Conservation (phyloP, 2,329 filamentous ascomycete genomes). For the Aureobasidium uvarum region DNA sequence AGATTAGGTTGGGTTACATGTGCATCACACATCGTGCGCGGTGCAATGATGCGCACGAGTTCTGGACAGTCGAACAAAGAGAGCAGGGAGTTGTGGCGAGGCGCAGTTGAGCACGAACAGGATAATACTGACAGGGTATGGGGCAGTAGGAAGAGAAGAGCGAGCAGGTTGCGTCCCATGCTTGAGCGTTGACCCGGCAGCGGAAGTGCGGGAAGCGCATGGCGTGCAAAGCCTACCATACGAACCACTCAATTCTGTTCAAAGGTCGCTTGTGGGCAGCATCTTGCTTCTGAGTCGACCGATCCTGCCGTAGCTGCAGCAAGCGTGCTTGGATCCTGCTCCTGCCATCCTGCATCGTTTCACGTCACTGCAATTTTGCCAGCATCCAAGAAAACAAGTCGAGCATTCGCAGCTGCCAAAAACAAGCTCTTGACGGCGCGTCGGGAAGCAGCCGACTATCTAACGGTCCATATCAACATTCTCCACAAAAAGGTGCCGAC, state of each 20-base stretch:
- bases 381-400: not conserved
- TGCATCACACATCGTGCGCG: not conserved
- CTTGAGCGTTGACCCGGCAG: conserved; percentile 17
- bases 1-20: conserved; percentile 23
- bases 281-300: conserved; percentile 7
- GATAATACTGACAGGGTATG: conserved; percentile 6
- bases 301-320: conserved; percentile 8
- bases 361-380: not conserved
- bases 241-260: not conserved
- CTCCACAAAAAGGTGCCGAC: conserved; percentile 23
- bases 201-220: conserved; percentile 14
- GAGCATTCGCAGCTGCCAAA: not conserved
- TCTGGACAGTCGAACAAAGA: conserved; percentile 4
- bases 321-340: not conserved
- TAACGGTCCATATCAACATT: conserved; percentile 21
- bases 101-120: conserved; percentile 6
- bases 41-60: not conserved
- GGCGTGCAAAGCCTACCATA: conserved; percentile 10
- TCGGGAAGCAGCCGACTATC: conserved; percentile 14
- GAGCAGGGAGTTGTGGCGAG: not conserved
- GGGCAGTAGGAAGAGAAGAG: not conserved
- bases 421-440: conserved; percentile 21
- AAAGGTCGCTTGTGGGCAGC: conserved; percentile 7
- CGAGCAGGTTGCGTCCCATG: not conserved
- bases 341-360: not conserved